Conservation (phyloP, 2,329 filamentous ascomycete species). For the Pseudogymnoascus verrucosus region DNA sequence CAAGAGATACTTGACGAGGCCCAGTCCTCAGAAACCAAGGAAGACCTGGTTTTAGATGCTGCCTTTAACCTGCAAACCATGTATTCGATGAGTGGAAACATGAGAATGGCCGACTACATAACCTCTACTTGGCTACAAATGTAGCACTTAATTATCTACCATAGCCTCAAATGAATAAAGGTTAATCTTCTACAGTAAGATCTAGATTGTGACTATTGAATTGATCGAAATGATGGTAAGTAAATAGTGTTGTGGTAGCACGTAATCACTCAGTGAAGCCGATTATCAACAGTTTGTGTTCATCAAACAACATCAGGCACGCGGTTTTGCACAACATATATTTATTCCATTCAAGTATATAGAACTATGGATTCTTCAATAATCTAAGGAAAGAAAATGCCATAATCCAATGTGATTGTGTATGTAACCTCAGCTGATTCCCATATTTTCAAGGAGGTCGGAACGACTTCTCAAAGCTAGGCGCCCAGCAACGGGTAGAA, state of each 20-base stretch:
- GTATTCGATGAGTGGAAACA: slow-evolving; percentile 56
- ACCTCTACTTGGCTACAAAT: slow-evolving; percentile 48
- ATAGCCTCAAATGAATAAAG: neutral
- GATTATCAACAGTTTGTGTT: neutral
- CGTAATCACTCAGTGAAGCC: neutral
- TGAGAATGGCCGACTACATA: slow-evolving; percentile 49
- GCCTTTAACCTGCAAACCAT: slow-evolving; percentile 67
- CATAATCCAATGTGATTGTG: neutral
- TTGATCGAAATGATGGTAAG: neutral
- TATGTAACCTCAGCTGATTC: slow-evolving; percentile 68
- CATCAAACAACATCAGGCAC: neutral
- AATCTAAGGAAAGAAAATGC: neutral
- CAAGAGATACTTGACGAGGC: slow-evolving; percentile 37
- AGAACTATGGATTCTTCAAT: neutral
- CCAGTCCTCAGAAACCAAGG: slow-evolving; percentile 23
- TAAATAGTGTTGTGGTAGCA: neutral
- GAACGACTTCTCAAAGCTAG: slow-evolving; percentile 58
- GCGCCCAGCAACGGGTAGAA: slow-evolving; percentile 62
- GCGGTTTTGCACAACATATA: neutral
- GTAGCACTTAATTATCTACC: slow-evolving; percentile 29
- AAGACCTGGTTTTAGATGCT: slow-evolving; percentile 60
- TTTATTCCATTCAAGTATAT: neutral
- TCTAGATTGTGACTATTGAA: neutral
- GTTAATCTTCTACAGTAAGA: neutral
- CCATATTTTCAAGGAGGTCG: slow-evolving; percentile 54